Evolutionary conservation across 1,284 basidiomycete genomes (phyloP).

Genomic region (Ustilago esculenta): DNA sequence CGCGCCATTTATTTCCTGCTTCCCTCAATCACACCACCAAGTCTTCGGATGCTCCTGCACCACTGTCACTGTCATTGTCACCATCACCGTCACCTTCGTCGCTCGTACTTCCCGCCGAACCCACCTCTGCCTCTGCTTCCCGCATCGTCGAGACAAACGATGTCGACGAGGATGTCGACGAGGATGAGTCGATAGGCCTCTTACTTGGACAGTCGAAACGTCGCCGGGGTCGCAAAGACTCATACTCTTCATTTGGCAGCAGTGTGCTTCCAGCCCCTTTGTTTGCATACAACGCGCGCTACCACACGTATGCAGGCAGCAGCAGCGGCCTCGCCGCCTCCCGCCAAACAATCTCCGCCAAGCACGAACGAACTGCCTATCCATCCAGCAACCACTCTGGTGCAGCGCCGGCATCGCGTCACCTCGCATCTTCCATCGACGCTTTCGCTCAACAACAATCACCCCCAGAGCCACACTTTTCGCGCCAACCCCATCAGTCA

Average conservation of each 20-base stretch:
- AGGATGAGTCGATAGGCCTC: conserved; percentile 40
- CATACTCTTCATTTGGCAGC: conserved; percentile 48
- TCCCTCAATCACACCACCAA: neutral
- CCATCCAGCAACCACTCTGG: conserved; percentile 47
- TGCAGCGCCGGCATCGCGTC: conserved; percentile 22
- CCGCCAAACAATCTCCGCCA: conserved; percentile 10
- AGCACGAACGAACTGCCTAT: conserved; percentile 19
- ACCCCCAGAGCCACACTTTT: conserved; percentile 2
- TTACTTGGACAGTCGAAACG: conserved; percentile 38
- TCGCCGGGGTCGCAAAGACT: conserved; percentile 33
- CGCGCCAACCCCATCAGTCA: conserved; percentile 20
- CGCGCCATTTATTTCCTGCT: conserved; percentile 2
- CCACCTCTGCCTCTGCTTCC: conserved; percentile 11
- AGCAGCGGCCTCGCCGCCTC: conserved; percentile 7
- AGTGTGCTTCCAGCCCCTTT: conserved; percentile 41
- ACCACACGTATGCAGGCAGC: conserved; percentile 15
- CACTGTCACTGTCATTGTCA: too few species aligned
- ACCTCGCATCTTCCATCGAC: conserved; percentile 19
- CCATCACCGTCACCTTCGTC: conserved; percentile 12
- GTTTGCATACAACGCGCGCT: conserved; percentile 17
- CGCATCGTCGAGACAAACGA: conserved; percentile 1
- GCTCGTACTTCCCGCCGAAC: neutral
- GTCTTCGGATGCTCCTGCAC: too few species aligned
- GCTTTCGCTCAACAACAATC: conserved; percentile 8
- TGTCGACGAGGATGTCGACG: conserved; percentile 17